Evolutionary conservation across 208 protist species (phyloP).

Genomic region (Trypanosoma theileri): DNA sequence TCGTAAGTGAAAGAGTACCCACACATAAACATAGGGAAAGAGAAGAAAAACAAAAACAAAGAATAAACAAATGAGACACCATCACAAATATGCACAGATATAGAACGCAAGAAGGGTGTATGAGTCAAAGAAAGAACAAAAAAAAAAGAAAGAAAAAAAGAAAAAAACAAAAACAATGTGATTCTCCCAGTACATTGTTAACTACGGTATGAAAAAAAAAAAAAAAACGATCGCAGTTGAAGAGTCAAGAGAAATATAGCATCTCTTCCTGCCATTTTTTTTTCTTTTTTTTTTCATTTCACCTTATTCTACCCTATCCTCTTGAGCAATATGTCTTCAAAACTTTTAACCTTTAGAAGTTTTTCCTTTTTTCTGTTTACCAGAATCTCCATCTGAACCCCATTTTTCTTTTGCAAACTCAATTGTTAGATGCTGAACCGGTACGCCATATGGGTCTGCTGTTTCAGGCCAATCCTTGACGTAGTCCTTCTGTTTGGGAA

Average conservation of each 20-base stretch:
- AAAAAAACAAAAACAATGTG: background rate
- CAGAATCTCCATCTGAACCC: conserved; percentile 24
- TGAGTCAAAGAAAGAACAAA: too few species aligned
- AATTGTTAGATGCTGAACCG: conserved; percentile 52
- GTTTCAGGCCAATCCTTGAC: conserved; percentile 53
- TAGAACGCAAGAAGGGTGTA: background rate
- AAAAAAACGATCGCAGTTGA: background rate
- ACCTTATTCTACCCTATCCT: background rate
- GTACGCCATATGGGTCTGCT: conserved; percentile 23
- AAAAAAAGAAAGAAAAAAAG: background rate
- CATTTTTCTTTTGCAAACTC: conserved; percentile 53
- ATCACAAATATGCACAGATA: background rate
- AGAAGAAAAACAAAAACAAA: too few species aligned
- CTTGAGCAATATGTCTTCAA: background rate
- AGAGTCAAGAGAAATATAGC: background rate
- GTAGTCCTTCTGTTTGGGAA: conserved; percentile 66
- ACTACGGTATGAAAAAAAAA: background rate
- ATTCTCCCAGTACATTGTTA: background rate
- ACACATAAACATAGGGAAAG: too few species aligned
- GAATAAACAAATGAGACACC: too few species aligned
- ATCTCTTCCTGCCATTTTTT: background rate
- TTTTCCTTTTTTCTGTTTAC: conserved; percentile 1
- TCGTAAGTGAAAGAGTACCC: too few species aligned
- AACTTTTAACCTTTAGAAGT: conserved; percentile 4
- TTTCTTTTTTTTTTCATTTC: background rate